Base-by-base conservation (phyloP, 139 green algal genomes). In the Trebouxia sp. region DNA sequence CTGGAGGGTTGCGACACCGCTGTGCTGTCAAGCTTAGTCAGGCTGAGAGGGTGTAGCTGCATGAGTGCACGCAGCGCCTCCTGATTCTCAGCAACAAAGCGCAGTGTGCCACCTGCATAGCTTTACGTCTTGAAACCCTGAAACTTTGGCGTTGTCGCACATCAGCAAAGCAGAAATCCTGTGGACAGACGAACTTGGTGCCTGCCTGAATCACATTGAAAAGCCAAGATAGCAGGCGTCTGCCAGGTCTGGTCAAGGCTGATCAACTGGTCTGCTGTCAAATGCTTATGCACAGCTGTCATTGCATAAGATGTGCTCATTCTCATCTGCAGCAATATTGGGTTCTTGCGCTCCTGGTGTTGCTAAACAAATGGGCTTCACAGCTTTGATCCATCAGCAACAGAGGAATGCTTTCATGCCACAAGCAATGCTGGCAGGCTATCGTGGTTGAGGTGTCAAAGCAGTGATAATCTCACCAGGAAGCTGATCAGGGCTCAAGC, bases 41-140 rank as follows among this genome's bases (percentile, higher is more conserved):
- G 41, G 10, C 65, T 82, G 24, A 58, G 58, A n/a, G 77, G 77
- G 70, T 82, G 77, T 14, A 82, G 77, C 41, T 82, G 77, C 58
- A 82, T 82, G 2, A 82, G 28, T n/a, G 77, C 56, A 17, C 45
- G 6, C 10, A 66, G 41, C 10, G 58, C 58, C 10, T 75, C 56
- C 6, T 35, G 28, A 42, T 76, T 82, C 15, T 70, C 58, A 12
- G 39, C 58, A 28, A 82, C 43, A 50, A 82, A 82, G n/a, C 56
- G 39, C 14, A 41, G 58, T n/a, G 41, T 65, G 41, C 42, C 41
- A 15, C 58, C 77, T 82, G 42, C 77, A 2, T 74, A 30, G n/a
- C n/a, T n/a, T n/a, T n/a, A n/a, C n/a, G n/a, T n/a, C n/a, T n/a
- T n/a, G n/a, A n/a, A n/a, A n/a, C n/a, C n/a, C n/a, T n/a, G n/a